Base-by-base conservation (phyloP, 768 basidiomycete species). In the Boletus insuetus region DNA sequence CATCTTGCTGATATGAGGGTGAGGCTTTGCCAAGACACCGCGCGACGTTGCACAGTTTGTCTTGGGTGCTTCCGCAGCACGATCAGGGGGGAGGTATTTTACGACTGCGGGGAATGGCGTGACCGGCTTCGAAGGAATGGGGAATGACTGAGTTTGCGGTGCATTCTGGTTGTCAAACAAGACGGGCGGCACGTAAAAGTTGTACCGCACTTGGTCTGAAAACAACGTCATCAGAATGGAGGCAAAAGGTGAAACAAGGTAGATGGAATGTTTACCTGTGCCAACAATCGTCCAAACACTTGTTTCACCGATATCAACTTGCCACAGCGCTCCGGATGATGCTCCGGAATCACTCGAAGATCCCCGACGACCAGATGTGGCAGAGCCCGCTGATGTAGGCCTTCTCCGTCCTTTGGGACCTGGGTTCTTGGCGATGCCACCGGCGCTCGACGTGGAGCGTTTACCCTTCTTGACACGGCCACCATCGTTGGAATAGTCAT, bases 271-370 rank as follows among this genome's bases (percentile, higher is more conserved):
- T 13, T 72, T 70, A 92, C 91, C 91, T 58, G 90, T 93, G 62
- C 93, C 91, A 57, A 94, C 91, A 61, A 94, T 91, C 4, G 93
- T 94, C 93, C 93, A 95, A 22, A 94, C 89, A 67, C 91, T 92
- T 31, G 91, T 92, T 76, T 94, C 92, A 58, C 92, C 92, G 54
- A 93, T 92, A 69, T 94, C 92, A 51, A 94, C 87, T 66, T 87
- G 87, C 91, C 89, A 93, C 22, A 90, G 78, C 11, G 88, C 87
- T 48, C 88, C 91, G 6, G 87, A 91, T 43, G 85, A 83, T 49
- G 85, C 85, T 35, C 84, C 82, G 40, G 81, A 68, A 53, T 91
- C 89, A 63, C 85, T 84, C 14, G 80, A 74, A 31, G 83, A 83
- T 14, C 86, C 85, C 42, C 87, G 83, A 34, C 87, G 77, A 46